phyloP scores from a whole-genome alignment of 2,329 filamentous ascomycete genomes.

The Xylariaceae sp. region DNA sequence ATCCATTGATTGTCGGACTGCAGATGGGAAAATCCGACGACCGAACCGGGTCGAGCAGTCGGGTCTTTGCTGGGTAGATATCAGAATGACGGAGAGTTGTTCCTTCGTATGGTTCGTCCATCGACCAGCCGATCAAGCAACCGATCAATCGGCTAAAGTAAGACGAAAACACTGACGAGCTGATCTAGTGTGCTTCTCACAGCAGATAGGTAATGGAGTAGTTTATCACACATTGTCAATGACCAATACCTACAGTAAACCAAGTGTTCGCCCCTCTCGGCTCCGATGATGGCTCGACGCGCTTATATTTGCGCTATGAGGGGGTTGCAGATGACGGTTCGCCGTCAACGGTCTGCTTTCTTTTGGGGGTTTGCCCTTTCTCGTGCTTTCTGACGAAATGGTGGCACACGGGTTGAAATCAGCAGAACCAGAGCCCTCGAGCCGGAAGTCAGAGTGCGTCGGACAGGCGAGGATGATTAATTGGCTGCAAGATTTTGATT shows the following conservation, averaged over 20 bases:
- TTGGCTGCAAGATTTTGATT: constrained; percentile 18
- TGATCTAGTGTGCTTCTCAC: background rate
- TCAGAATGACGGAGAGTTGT: background rate
- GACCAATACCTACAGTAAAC: background rate
- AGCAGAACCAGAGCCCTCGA: background rate
- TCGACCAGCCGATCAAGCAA: too few relatives aligned
- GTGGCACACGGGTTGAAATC: background rate
- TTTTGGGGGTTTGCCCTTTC: background rate
- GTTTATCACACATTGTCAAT: background rate
- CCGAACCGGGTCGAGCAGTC: too few relatives aligned
- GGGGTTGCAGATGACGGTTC: background rate
- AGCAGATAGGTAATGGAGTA: background rate
- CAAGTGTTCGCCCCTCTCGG: background rate
- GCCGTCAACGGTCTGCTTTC: background rate
- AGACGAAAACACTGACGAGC: background rate
- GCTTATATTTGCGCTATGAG: background rate
- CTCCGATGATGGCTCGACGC: background rate
- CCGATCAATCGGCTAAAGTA: background rate
- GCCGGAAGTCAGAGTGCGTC: constrained; percentile 8
- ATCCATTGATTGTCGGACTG: background rate
- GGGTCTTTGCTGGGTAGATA: too few relatives aligned
- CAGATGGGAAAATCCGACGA: background rate
- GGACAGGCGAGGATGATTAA: constrained; percentile 8
- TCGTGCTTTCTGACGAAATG: background rate
- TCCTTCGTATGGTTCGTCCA: background rate